A percentile compares a stretch with the other conserved stretches of the same genome.
These are phyloP conservation scores for Pseudonitzschia delicatissima DNA, from an alignment of 108 stramenopile genomes.

Conservation along the genomic window DNA sequence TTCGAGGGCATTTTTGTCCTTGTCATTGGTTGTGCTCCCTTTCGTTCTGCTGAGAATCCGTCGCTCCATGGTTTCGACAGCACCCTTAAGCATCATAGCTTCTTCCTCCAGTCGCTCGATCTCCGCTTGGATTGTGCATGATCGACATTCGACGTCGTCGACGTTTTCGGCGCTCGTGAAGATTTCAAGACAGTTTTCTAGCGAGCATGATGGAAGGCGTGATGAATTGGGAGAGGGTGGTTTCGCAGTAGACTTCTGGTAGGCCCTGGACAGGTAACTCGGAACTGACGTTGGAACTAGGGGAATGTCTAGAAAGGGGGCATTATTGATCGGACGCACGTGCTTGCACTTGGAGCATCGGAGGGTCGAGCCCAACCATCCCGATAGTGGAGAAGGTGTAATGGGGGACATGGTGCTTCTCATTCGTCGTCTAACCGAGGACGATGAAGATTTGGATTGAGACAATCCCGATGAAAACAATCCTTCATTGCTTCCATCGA, in stretches of 20 bases:
- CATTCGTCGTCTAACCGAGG: too few relatives aligned
- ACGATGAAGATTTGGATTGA: not conserved
- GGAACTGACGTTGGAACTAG: slow-evolving; percentile 53
- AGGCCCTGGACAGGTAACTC: slow-evolving; percentile 10
- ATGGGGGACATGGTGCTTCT: slow-evolving; percentile 37
- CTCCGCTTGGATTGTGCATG: slow-evolving; percentile 55
- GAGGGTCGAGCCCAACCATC: slow-evolving; percentile 79
- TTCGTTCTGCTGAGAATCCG: slow-evolving; percentile 3
- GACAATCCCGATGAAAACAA: too few relatives aligned
- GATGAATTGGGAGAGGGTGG: slow-evolving; percentile 17
- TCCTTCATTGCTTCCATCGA: not conserved
- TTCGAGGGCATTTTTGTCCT: not conserved
- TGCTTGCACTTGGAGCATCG: slow-evolving; percentile 66
- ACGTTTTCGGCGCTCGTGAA: slow-evolving; percentile 64
- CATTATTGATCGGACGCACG: slow-evolving; percentile 67
- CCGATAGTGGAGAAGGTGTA: slow-evolving; percentile 60
- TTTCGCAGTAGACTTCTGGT: not conserved
- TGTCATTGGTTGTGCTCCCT: slow-evolving; percentile 10
- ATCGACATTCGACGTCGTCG: slow-evolving; percentile 69
- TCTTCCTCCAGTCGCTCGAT: slow-evolving; percentile 56
- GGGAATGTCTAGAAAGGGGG: slow-evolving; percentile 61
- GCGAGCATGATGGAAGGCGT: slow-evolving; percentile 35
- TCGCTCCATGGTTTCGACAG: slow-evolving; percentile 41
- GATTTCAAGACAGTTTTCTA: slow-evolving; percentile 49
- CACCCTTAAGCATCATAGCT: slow-evolving; percentile 47